A percentile compares a stretch with the other conserved stretches of the same genome.
These are phyloP conservation scores for Blastomyces emzantsi DNA, from an alignment of 2,329 filamentous ascomycete genomes.

Conservation along the genomic window DNA sequence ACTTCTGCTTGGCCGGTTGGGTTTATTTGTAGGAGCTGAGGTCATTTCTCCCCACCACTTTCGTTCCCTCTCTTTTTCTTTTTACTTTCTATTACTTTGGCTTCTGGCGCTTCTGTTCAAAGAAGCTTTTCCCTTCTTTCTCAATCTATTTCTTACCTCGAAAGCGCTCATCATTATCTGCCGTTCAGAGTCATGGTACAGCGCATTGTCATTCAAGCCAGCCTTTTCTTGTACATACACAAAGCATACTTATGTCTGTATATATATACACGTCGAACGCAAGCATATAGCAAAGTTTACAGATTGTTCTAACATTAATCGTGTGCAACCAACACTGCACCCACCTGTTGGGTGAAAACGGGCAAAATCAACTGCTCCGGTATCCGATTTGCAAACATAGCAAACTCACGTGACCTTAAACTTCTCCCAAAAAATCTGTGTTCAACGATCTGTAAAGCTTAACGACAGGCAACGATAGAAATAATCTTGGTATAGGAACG, in stretches of 20 bases:
- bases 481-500: background rate
- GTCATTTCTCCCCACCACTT: background rate
- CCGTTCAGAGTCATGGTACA: background rate
- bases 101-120: background rate
- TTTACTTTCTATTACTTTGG: background rate
- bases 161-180: background rate
- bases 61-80: background rate
- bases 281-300: background rate
- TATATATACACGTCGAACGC: background rate
- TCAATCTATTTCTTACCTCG: background rate
- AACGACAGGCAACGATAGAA: background rate
- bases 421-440: background rate
- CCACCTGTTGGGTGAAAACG: too few relatives aligned
- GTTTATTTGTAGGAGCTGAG: background rate
- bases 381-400: background rate
- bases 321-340: too few relatives aligned
- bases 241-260: background rate
- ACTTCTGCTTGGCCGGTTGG: background rate
- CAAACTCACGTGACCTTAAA: conserved; percentile 6
- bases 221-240: background rate
- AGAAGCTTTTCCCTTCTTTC: background rate
- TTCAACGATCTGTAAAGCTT: background rate
- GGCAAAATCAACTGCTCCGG: too few relatives aligned
- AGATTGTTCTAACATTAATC: background rate
- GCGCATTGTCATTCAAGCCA: background rate